These are phyloP conservation scores for Acanthamoeba culbertsoni DNA, from an alignment of 208 protist species.

Conservation along the genomic window DNA sequence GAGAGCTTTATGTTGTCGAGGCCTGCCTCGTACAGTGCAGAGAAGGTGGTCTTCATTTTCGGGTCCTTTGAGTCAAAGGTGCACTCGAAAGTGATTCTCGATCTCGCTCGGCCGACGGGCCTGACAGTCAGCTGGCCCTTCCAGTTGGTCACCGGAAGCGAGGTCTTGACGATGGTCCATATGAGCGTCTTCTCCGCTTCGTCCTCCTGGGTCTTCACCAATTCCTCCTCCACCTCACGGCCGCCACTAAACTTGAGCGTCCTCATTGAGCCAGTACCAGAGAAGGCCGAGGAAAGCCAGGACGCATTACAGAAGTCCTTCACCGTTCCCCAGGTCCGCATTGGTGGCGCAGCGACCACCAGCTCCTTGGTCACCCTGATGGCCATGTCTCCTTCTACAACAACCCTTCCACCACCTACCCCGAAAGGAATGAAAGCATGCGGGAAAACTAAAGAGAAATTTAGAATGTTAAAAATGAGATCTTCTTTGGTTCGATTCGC, in stretches of 20 bases:
- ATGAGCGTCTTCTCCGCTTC: background rate
- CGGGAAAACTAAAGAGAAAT: background rate
- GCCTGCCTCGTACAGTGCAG: background rate
- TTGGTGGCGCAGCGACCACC: background rate
- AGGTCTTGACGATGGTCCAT: background rate
- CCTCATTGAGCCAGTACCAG: background rate
- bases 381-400: background rate
- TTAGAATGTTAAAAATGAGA: too few relatives aligned
- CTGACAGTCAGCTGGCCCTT: background rate
- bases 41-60: background rate
- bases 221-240: background rate
- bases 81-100: background rate
- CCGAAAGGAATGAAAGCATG: background rate
- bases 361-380: background rate
- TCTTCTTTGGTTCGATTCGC: too few relatives aligned
- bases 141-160: background rate
- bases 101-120: background rate
- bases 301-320: background rate
- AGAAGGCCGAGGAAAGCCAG: background rate
- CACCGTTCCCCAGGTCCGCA: background rate
- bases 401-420: too few relatives aligned
- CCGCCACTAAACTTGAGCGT: background rate
- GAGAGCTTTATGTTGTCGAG: background rate
- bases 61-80: background rate
- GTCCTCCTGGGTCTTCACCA: background rate